phyloP scores from a whole-genome alignment of 1,284 basidiomycete species.

The Fomitopsis schrenkii region DNA sequence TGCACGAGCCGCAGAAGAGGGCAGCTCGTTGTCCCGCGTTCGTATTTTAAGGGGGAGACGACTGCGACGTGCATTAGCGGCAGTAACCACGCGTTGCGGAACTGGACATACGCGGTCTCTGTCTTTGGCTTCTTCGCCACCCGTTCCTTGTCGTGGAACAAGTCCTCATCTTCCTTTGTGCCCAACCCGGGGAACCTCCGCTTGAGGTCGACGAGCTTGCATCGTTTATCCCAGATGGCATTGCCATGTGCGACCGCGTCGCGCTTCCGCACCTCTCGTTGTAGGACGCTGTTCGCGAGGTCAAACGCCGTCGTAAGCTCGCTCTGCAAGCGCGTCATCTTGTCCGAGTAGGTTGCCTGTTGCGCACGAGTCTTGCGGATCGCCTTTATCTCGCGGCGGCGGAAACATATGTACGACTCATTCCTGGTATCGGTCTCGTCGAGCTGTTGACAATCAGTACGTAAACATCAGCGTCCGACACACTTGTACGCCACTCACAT shows the following conservation, averaged over 20 bases:
- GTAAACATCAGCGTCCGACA: not conserved
- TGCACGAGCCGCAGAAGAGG: conserved; percentile 36
- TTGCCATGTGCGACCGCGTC: conserved; percentile 56
- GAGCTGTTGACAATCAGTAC: conserved; percentile 41
- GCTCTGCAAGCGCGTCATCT: conserved; percentile 74
- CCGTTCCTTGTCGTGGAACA: conserved; percentile 73
- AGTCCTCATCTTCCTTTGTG: conserved; percentile 79
- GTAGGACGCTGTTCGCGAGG: conserved; percentile 64
- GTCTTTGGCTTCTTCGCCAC: conserved; percentile 55
- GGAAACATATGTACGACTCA: conserved; percentile 98
- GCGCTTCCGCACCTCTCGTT: conserved; percentile 76
- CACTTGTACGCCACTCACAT: conserved; percentile 17
- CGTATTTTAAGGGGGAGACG: conserved; percentile 50
- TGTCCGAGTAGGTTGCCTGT: conserved; percentile 86
- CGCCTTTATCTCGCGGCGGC: conserved; percentile 91
- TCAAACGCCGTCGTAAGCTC: conserved; percentile 76
- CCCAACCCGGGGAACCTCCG: conserved; percentile 67
- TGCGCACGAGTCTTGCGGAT: conserved; percentile 92
- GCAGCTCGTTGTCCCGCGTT: conserved; percentile 36
- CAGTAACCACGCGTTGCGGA: conserved; percentile 2
- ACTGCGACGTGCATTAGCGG: conserved; percentile 23
- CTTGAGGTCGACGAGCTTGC: conserved; percentile 77
- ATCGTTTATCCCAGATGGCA: conserved; percentile 76
- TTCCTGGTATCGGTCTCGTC: conserved; percentile 90
- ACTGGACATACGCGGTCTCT: conserved; percentile 36